These are phyloP conservation scores for Lasiosphaeriaceae sp. DNA, from an alignment of 495 filamentous ascomycete species.

Conservation along the genomic window DNA sequence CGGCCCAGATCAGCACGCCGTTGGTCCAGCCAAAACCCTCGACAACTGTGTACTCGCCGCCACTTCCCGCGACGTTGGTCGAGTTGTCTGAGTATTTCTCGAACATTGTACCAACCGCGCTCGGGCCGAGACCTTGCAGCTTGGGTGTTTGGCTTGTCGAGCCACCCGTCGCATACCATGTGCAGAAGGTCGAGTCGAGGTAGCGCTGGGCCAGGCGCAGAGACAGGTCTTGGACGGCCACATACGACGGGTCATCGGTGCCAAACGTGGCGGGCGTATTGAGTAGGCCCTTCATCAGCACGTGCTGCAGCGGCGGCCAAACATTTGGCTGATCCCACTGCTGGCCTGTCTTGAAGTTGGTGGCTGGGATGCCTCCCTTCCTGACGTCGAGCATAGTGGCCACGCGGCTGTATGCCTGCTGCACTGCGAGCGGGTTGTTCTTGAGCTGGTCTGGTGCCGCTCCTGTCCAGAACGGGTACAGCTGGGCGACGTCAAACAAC, in stretches of 20 bases:
- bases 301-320: conserved; percentile 48
- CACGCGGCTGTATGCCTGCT: conserved; percentile 35
- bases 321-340: conserved; percentile 52
- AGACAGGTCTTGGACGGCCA: conserved; percentile 35
- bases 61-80: conserved; percentile 44
- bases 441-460: conserved; percentile 41
- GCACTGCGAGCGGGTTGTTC: conserved; percentile 44
- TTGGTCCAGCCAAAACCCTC: conserved; percentile 53
- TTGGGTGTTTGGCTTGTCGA: conserved; percentile 40
- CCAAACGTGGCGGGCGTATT: conserved; percentile 46
- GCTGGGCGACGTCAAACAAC: conserved; percentile 40
- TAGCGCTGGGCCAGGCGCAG: conserved; percentile 45
- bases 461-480: conserved; percentile 51
- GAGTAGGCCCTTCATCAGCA: conserved; percentile 44
- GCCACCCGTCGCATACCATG: conserved; percentile 48
- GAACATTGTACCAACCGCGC: conserved; percentile 43
- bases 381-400: conserved; percentile 31
- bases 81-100: conserved; percentile 48
- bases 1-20: conserved; percentile 48
- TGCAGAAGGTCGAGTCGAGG: conserved; percentile 48
- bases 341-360: conserved; percentile 44
- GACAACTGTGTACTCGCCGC: conserved; percentile 49
- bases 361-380: conserved; percentile 40
- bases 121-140: conserved; percentile 33
- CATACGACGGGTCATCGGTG: conserved; percentile 37